phyloP scores from a whole-genome alignment of 805 yeast genomes.

The Candida wancherniae region DNA sequence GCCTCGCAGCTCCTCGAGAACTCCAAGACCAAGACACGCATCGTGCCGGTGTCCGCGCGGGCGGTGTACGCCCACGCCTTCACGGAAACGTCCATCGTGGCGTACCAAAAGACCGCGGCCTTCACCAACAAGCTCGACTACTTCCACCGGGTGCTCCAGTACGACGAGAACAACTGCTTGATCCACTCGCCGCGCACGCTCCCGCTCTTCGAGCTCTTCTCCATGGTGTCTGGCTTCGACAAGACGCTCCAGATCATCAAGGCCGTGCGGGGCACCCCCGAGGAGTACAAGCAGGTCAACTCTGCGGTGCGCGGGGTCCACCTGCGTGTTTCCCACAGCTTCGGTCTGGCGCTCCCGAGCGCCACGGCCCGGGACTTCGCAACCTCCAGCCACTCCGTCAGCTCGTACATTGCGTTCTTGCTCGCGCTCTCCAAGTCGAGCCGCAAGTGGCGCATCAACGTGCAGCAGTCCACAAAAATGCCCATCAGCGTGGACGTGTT shows the following conservation, averaged over 20 bases:
- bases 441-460: slow-evolving; percentile 21
- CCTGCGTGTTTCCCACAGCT: not conserved
- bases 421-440: slow-evolving; percentile 10
- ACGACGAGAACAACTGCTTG: slow-evolving; percentile 29
- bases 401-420: slow-evolving; percentile 15
- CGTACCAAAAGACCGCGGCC: slow-evolving; percentile 37
- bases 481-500: slow-evolving; percentile 32
- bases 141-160: slow-evolving; percentile 44
- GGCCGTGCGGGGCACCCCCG: not conserved
- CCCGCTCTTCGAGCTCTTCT: slow-evolving; percentile 33
- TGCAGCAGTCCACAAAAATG: slow-evolving; percentile 22
- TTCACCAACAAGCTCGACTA: slow-evolving; percentile 41
- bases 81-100: slow-evolving; percentile 32
- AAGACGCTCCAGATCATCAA: not conserved
- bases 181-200: slow-evolving; percentile 27
- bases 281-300: slow-evolving; percentile 1
- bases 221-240: slow-evolving; percentile 5
- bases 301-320: not conserved
- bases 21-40: slow-evolving; percentile 31
- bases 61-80: slow-evolving; percentile 17
- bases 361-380: slow-evolving; percentile 3
- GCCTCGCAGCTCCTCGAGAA: slow-evolving; percentile 30
- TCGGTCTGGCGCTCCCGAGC: slow-evolving; percentile 6
- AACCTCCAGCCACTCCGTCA: slow-evolving; percentile 3
- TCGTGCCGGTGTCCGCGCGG: slow-evolving; percentile 34